phyloP scores from a whole-genome alignment of 2,329 filamentous ascomycete genomes.

The Phialocephala subalpina region DNA sequence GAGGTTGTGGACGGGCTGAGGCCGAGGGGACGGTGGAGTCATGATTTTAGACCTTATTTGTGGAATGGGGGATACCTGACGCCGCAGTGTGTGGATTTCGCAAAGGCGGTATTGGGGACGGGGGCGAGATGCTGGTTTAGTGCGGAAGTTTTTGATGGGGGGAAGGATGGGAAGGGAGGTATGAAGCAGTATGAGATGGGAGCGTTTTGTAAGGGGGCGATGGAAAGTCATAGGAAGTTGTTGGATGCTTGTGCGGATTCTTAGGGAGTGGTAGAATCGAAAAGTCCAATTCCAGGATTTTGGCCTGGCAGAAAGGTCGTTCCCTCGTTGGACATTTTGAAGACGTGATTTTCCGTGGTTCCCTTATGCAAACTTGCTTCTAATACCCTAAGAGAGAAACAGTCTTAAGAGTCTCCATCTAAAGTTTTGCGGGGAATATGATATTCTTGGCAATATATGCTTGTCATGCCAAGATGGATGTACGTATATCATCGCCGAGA shows the following conservation, averaged over 20 bases:
- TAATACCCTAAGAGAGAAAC: no score
- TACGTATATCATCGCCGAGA: not conserved
- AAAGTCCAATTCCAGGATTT: no score
- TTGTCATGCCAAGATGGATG: not conserved
- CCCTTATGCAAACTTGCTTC: not conserved
- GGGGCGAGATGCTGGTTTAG: conserved; percentile 72
- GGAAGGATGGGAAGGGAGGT: conserved; percentile 60
- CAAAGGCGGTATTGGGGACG: conserved; percentile 70
- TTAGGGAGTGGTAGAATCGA: not conserved
- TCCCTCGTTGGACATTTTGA: no score
- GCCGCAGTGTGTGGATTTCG: conserved; percentile 59
- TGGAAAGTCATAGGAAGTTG: conserved; percentile 49
- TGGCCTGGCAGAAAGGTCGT: no score
- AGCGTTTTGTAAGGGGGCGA: conserved; percentile 59
- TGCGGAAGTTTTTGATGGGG: conserved; percentile 74
- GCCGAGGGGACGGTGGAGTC: conserved; percentile 74
- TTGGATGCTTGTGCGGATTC: conserved; percentile 46
- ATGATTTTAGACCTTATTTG: conserved; percentile 73
- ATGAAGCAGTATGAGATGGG: conserved; percentile 51
- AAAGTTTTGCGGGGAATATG: not conserved
- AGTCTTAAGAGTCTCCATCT: no score
- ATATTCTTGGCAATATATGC: conserved; percentile 2
- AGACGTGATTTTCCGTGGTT: no score
- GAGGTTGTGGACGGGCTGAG: conserved; percentile 57
- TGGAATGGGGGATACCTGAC: conserved; percentile 77